phyloP scores from a whole-genome alignment of 257 asterid species.

The Agastache rugosa region DNA sequence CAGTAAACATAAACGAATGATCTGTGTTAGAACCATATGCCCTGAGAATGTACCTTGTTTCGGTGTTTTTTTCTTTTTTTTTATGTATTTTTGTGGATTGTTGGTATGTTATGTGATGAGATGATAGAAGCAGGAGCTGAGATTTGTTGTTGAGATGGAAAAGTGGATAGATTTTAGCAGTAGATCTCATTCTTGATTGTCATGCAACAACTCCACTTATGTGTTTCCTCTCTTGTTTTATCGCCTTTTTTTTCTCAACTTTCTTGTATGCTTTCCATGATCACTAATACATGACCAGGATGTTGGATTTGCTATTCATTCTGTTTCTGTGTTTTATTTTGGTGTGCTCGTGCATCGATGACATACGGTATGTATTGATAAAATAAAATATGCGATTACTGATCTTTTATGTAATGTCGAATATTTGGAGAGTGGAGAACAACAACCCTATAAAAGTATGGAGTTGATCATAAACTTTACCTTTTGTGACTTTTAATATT shows the following conservation, averaged over 20 bases:
- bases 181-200: conserved; percentile 40
- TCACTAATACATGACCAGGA: no score
- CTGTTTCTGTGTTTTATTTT: neutral
- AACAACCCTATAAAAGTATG: no score
- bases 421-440: no score
- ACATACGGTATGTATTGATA: no score
- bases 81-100: conserved; percentile 28
- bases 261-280: neutral
- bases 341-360: no score
- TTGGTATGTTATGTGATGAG: conserved; percentile 40
- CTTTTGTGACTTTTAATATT: no score
- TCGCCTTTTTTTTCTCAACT: neutral
- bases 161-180: conserved; percentile 32
- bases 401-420: no score
- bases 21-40: conserved; percentile 30
- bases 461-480: no score
- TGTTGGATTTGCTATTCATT: neutral
- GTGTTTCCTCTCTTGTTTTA: neutral
- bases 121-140: conserved; percentile 38
- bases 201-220: conserved; percentile 35
- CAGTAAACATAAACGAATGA: conserved; percentile 43
- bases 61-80: conserved; percentile 29
- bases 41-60: conserved; percentile 38
- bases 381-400: no score
- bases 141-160: conserved; percentile 41